phyloP scores from a whole-genome alignment of 2,329 filamentous ascomycete genomes.

The Chrysosphaeria jannelii region DNA sequence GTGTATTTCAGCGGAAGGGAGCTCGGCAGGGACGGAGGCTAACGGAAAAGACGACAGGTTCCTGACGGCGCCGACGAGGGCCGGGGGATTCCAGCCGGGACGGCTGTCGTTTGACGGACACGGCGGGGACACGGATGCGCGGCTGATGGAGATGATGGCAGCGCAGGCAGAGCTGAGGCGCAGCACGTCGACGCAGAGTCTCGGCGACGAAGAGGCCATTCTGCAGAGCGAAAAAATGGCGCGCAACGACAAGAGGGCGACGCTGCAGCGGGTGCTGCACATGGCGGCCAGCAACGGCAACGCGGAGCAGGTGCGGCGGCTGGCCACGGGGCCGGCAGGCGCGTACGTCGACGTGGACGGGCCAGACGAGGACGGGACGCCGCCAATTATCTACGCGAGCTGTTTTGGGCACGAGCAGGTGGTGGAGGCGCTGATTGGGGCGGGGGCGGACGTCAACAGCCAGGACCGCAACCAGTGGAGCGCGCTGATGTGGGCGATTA shows the following conservation, averaged over 20 bases:
- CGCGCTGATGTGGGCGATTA: constrained; percentile 98
- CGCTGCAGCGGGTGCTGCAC: constrained; percentile 64
- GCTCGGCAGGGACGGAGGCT: too few species aligned
- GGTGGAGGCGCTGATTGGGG: constrained; percentile 54
- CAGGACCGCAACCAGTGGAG: constrained; percentile 96
- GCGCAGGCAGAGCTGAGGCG: constrained; percentile 75
- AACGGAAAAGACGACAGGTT: too few species aligned
- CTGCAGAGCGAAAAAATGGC: constrained; percentile 44
- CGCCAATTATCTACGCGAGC: constrained; percentile 89
- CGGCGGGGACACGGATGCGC: constrained; percentile 63
- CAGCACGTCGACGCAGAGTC: constrained; percentile 25
- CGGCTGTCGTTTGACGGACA: too few species aligned
- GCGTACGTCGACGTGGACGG: constrained; percentile 59
- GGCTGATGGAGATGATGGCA: constrained; percentile 85
- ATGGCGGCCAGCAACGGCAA: constrained; percentile 96
- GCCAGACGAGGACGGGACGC: constrained; percentile 78
- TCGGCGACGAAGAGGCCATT: constrained; percentile 55
- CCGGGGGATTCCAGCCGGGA: too few species aligned
- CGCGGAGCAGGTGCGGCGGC: constrained; percentile 43
- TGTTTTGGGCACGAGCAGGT: constrained; percentile 90
- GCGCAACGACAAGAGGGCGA: constrained; percentile 44
- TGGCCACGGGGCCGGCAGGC: constrained; percentile 45
- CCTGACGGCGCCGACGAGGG: too few species aligned
- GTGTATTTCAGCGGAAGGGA: too few species aligned
- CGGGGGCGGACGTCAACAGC: constrained; percentile 66